These are phyloP conservation scores for Syzygium aqueum DNA, from an alignment of 345 rosid genomes.

Conservation along the genomic window DNA sequence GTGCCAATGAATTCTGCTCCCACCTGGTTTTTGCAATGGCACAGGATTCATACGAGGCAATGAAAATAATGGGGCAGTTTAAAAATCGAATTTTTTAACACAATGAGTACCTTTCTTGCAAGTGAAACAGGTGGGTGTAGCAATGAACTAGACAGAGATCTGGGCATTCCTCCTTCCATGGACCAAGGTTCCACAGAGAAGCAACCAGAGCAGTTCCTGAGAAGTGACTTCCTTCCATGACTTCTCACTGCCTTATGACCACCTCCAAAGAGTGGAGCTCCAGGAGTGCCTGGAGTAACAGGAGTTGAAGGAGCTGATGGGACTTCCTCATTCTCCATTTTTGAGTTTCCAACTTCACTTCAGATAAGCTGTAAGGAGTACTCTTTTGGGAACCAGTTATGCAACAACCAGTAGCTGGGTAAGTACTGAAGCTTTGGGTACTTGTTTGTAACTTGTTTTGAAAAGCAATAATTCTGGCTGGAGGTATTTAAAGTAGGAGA, in stretches of 20 bases:
- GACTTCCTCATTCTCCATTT: conserved; percentile 48
- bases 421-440: neutral
- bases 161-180: conserved; percentile 60
- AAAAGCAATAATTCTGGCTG: neutral
- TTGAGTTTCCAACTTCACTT: neutral
- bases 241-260: conserved; percentile 14
- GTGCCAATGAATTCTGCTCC: conserved; percentile 93
- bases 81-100: neutral
- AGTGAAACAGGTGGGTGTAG: conserved; percentile 65
- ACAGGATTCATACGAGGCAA: neutral
- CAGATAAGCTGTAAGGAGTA: neutral
- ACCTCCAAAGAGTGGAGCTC: conserved; percentile 54
- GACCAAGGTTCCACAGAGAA: conserved; percentile 63
- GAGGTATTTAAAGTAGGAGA: neutral
- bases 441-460: neutral
- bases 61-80: neutral
- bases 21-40: conserved; percentile 29
- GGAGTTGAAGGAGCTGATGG: conserved; percentile 70
- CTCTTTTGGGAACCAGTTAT: neutral
- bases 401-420: neutral
- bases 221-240: conserved; percentile 39
- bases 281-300: conserved; percentile 62
- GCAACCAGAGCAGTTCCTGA: conserved; percentile 45
- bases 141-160: conserved; percentile 58
- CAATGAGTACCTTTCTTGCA: conserved; percentile 45